A percentile compares a stretch with the other conserved stretches of the same genome.
Evolutionary conservation across 768 basidiomycete species (phyloP).

Genomic region (Sutorius australiensis): DNA sequence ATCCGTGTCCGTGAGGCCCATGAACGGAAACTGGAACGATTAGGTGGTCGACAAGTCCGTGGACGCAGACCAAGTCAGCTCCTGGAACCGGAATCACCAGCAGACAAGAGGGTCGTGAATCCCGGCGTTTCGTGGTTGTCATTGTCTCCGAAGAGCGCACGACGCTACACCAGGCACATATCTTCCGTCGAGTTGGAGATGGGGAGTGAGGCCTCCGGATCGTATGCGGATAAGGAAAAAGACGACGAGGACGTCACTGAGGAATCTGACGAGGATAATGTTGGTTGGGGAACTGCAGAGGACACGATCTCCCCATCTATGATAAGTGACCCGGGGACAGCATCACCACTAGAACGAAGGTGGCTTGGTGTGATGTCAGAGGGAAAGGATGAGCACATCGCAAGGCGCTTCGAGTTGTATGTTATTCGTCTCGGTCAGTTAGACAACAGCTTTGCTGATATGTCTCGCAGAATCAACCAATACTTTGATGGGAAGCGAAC

Average conservation of each 20-base stretch:
- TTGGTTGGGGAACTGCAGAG: conserved; percentile 48
- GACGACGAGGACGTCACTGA: conserved; percentile 33
- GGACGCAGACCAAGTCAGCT: conserved; percentile 20
- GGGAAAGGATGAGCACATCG: conserved; percentile 66
- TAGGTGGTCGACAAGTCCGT: conserved; percentile 12
- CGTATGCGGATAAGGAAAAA: conserved; percentile 30
- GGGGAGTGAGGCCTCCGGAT: conserved; percentile 37
- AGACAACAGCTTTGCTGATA: neutral
- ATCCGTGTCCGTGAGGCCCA: conserved; percentile 51
- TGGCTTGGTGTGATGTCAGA: conserved; percentile 93
- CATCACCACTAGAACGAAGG: conserved; percentile 70
- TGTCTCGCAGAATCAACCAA: conserved; percentile 66
- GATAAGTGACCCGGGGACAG: conserved; percentile 79
- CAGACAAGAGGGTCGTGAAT: conserved; percentile 11
- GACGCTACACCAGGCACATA: conserved; percentile 42
- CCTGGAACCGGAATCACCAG: conserved; percentile 20
- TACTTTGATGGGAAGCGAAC: conserved; percentile 92
- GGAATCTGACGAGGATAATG: conserved; percentile 44
- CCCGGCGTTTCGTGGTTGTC: conserved; percentile 45
- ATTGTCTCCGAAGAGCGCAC: conserved; percentile 51
- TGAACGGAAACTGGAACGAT: conserved; percentile 34
- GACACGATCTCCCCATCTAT: conserved; percentile 55
- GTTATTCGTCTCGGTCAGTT: conserved; percentile 25
- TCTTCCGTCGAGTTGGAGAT: conserved; percentile 45
- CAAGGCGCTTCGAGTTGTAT: conserved; percentile 75